Evolutionary conservation across 441 rosid species (phyloP), one percentile per base, ranked within the genome.

Genomic region (Dalechampia spathulata): DNA sequence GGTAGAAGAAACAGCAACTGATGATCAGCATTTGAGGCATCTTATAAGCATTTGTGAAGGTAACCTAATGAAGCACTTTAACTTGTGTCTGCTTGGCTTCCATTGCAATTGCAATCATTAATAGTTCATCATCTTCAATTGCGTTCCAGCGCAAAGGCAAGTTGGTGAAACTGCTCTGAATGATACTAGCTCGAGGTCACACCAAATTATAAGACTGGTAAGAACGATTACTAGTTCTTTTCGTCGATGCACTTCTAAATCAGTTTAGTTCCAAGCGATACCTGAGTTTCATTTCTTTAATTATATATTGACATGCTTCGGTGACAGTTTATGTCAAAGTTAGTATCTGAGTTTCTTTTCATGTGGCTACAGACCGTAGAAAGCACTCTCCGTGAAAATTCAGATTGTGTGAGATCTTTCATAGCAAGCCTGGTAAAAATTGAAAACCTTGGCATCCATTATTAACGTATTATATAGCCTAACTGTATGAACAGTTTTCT

Each of bases 111-210:
- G 16, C 25, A 8, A 41, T 8, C 41, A 51, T 44, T 57, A 38
- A 37, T 32, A 49, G 23, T 45, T 57, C 44, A 49, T 55, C 67
- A 64, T 64, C 28, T 43, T 38, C 45, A 32, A 16, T 64, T 46
- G 26, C 60, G 49, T 42, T 69, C 67, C 62, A 93, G 99, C 99
- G 60, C 99, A 93, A 83, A 85, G 99, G 67, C 97, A 90, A 83
- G 99, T 90, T 70, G 99, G 99, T 57, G 97, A 93, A 74, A 93
- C 99, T 54, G 93, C 95, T 55, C 78, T 93, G 66, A 93, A 93
- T 71, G 97, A 93, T 73, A 82, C 83, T 17, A 90, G 99, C 62
- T 93, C 97, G 5, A 69, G 99, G 67, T 93, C 99, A 55, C 99
- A 93, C 76, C 97, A 90, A 73, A 93, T 93, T 45, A 85, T 90